Evolutionary conservation across 257 asterid species (phyloP).

Genomic region (Solanum appendiculatum): DNA sequence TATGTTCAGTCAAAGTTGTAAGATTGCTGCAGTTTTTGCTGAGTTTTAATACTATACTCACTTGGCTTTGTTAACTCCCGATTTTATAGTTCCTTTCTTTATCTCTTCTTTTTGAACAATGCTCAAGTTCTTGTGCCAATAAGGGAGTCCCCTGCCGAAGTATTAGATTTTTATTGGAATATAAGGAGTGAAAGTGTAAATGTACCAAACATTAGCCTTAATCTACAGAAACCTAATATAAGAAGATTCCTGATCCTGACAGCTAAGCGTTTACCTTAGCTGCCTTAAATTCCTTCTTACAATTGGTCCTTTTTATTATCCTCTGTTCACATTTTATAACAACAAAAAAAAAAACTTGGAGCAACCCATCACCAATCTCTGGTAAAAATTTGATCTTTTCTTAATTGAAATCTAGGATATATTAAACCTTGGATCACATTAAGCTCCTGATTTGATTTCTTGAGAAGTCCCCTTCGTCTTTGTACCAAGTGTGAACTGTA

Average conservation of each 20-base stretch:
- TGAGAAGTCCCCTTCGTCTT: neutral
- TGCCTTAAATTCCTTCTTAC: neutral
- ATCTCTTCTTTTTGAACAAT: neutral
- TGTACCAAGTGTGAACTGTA: neutral
- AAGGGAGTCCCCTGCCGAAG: neutral
- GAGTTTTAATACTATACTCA: neutral
- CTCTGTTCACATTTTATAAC: neutral
- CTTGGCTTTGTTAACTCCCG: neutral
- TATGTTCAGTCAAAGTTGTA: neutral
- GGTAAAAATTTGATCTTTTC: neutral
- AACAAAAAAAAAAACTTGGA: neutral
- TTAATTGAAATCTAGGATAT: neutral
- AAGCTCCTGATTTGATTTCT: neutral
- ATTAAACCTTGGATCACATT: neutral
- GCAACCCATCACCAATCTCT: neutral
- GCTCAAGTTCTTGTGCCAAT: neutral
- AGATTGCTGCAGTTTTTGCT: neutral
- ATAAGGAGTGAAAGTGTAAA: neutral
- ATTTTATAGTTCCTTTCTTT: neutral
- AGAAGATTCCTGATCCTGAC: neutral
- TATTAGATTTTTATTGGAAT: neutral
- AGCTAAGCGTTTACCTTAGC: neutral
- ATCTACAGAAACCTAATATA: neutral
- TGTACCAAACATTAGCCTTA: neutral
- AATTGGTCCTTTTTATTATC: neutral